These are phyloP conservation scores for Geotrichum histeridarum DNA, from an alignment of 1,139 yeast species.

Conservation along the genomic window DNA sequence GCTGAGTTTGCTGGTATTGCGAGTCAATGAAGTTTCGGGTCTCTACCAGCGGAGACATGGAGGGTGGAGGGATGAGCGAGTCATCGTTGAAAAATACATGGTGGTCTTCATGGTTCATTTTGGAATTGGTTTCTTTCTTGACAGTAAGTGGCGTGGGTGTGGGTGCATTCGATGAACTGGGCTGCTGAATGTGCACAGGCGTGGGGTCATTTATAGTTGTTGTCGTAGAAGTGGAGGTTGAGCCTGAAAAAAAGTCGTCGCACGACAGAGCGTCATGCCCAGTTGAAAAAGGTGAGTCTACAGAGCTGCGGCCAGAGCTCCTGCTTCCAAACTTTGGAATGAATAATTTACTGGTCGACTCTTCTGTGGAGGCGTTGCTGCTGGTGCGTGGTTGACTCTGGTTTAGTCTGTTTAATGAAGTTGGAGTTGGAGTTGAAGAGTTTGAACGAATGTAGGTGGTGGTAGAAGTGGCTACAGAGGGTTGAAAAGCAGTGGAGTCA, in stretches of 20 bases:
- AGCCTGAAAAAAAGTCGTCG: conserved; percentile 11
- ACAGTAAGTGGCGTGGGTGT: not conserved
- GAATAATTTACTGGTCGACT: not conserved
- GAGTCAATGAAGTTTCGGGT: not conserved
- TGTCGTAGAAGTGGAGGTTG: too few relatives aligned
- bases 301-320: not conserved
- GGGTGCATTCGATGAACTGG: not conserved
- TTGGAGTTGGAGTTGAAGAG: not conserved
- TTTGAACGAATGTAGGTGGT: not conserved
- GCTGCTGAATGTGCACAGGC: not conserved
- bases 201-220: not conserved
- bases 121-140: not conserved
- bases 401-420: not conserved
- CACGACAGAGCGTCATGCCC: conserved; percentile 3
- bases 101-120: conserved; percentile 5
- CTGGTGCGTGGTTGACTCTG: not conserved
- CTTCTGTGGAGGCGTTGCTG: not conserved
- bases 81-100: conserved; percentile 12
- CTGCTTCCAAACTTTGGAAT: not conserved
- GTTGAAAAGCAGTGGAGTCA: not conserved
- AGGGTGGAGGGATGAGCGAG: conserved; percentile 15
- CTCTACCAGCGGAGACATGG: conserved; percentile 10
- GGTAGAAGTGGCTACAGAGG: not conserved
- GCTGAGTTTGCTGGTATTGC: not conserved
- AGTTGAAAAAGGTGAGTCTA: not conserved